A percentile compares a stretch with the other conserved stretches of the same genome.
Conservation (phyloP, 306 rosid species). For the Pyrus betulifolia region DNA sequence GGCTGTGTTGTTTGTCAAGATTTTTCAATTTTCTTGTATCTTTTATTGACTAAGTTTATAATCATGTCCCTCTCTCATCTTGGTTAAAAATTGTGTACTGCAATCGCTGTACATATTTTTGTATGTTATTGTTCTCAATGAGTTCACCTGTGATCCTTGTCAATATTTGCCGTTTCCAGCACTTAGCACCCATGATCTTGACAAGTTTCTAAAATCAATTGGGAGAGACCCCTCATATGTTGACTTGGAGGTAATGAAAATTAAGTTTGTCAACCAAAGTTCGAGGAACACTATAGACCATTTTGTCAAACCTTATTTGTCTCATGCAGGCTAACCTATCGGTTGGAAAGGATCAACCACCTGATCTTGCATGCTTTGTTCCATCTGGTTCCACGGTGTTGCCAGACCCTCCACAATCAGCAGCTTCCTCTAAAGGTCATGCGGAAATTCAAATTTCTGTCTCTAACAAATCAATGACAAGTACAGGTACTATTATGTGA, state of each 20-base stretch:
- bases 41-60: not conserved
- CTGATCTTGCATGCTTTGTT: constrained; percentile 82
- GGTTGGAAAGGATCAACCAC: constrained; percentile 91
- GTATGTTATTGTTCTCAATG: not conserved
- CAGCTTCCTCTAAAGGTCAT: constrained; percentile 34
- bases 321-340: constrained; percentile 71
- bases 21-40: not conserved
- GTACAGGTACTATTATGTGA: constrained; percentile 35
- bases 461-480: constrained; percentile 20
- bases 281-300: not conserved
- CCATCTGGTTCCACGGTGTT: constrained; percentile 44
- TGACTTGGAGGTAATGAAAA: constrained; percentile 77
- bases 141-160: not conserved
- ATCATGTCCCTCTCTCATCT: not conserved
- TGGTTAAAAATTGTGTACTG: not conserved
- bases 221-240: constrained; percentile 74
- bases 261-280: not conserved
- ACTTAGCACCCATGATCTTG: constrained; percentile 49
- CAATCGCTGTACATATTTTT: not conserved
- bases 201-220: constrained; percentile 69
- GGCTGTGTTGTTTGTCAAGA: not conserved
- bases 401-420: constrained; percentile 50
- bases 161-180: constrained; percentile 39
- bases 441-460: constrained; percentile 30
- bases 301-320: constrained; percentile 5